Base-by-base conservation (phyloP, 1,284 basidiomycete genomes). In the Trichosporon inkin region DNA sequence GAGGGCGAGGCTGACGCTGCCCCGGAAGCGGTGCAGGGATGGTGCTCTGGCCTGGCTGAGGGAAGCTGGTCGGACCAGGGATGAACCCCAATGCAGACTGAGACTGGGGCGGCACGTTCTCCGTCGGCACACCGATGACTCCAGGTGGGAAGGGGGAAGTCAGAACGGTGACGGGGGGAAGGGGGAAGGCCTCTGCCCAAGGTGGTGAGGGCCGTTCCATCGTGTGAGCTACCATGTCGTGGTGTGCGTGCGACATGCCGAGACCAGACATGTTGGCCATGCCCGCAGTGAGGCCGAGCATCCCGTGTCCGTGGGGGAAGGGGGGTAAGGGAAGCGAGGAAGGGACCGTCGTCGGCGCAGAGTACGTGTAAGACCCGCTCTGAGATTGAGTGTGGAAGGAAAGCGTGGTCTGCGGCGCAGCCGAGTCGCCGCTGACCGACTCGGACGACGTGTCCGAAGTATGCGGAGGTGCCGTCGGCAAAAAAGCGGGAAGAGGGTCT, bases 1-100 rank as follows among this genome's bases (percentile, higher is more conserved):
- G 62, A 10, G 62, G 62, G 2, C 60, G 59, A 37, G 60, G 37
- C 6, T 52, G 34, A 13, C 39, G 39, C 32, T 57, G 36, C 7
- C 36, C 32, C 24, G 54, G 37, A 13, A 28, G 38, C 6, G 38
- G 37, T 10, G 24, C 38, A 10, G 52, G 35, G 13, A 53, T 14
- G 5, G 20, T 38, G 19, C 37, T 36, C 19, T 36, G 35, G 20
- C 35, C 35, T 2, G 52, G 52, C 13, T 53, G 37, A 6, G 52
- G 36, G 17, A 17, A 36, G 35, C 35, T 13, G 7, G 36, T 13
- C 17, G 54, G 51, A 2, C 51, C 51, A n/a, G 51, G 51, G 13
- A 53, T 53, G 51, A 53, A 53, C 16, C 35, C 51, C 17, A 53
- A 34, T 6, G 51, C 51, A 53, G 51, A 53, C 19, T 53, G 34